Evolutionary conservation across 176 grass and related monocot genomes (phyloP).

Genomic region (Carex parvula): DNA sequence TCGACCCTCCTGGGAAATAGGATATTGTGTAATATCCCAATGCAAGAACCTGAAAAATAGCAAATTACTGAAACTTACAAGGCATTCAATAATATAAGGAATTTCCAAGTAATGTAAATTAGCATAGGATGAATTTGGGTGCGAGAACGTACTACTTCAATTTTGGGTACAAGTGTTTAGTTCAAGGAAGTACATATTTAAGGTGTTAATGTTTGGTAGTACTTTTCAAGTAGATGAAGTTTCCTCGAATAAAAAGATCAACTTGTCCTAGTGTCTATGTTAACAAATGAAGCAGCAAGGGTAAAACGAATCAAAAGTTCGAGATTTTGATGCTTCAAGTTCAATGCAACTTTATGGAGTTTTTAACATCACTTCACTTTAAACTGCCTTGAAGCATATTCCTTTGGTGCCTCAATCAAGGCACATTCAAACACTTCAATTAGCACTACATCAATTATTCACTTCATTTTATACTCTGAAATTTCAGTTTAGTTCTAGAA

Average conservation of each 20-base stretch:
- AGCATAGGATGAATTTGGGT: neutral
- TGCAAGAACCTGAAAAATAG: constrained; percentile 56
- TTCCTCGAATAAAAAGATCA: no score
- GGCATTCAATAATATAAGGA: neutral
- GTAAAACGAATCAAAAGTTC: neutral
- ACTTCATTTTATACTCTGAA: neutral
- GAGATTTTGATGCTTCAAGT: neutral
- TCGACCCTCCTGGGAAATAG: constrained; percentile 93
- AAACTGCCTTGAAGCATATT: neutral
- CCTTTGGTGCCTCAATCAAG: neutral
- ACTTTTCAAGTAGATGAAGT: no score
- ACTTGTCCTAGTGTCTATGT: no score
- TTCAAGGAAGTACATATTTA: no score
- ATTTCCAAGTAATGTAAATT: neutral
- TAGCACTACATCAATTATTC: neutral
- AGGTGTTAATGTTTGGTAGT: neutral
- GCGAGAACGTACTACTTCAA: neutral
- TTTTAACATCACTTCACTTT: neutral
- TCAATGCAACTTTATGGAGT: neutral
- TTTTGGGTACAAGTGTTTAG: no score
- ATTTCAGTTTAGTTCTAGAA: neutral
- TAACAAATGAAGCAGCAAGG: neutral
- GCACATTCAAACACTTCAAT: neutral
- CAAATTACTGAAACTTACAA: neutral
- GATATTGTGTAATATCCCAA: constrained; percentile 87